Base-by-base conservation (phyloP, 768 basidiomycete genomes). In the Boletus coccyginus region DNA sequence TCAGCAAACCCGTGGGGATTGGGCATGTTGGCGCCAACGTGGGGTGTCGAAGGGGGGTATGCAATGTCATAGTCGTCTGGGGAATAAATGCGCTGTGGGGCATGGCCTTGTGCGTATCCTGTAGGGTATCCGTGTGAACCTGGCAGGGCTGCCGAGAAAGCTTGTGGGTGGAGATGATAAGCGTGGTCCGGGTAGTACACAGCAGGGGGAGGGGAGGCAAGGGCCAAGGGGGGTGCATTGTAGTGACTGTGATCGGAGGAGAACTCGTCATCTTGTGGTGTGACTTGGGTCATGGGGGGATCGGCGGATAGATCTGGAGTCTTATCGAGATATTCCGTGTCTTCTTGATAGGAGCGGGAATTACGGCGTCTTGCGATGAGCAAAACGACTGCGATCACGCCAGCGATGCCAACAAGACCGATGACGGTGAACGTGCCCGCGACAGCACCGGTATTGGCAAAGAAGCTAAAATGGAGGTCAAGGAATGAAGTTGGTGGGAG, bases 391-490 rank as follows among this genome's bases (percentile, higher is more conserved):
- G 65, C 70, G 21, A 73, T 60, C 47, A 78, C 31, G 19, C 69
- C 59, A 19, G 68, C 73, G 42, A 76, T 13, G 19, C 57, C 68
- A 9, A 77, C 55, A 3, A 82, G 59, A 46, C 74, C 77, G 50
- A 75, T 70, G 53, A 73, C 68, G 40, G 75, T 70, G 56, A 81
- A 82, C 0, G 74, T 75, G 40, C 74, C 77, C 0, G 76, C 81
- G 19, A 80, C 77, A 0, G 78, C 81, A 36, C 72, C 76, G 49
- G 73, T 78, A 59, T 78, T 75, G 45, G 71, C 59, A 60, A 79
- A 75, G 73, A 82, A 82, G 55, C 81, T 81, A 51, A 24, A 19
- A 42, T 1, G 27, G 31, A 39, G 35, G 1, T 61, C 42, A 59
- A 32, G 3, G 4, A 14, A 5, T 2, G 40, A 3, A 14, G 11